These are phyloP conservation scores for Laetiporus sulphureus DNA, from an alignment of 1,284 basidiomycete species.

Conservation along the genomic window DNA sequence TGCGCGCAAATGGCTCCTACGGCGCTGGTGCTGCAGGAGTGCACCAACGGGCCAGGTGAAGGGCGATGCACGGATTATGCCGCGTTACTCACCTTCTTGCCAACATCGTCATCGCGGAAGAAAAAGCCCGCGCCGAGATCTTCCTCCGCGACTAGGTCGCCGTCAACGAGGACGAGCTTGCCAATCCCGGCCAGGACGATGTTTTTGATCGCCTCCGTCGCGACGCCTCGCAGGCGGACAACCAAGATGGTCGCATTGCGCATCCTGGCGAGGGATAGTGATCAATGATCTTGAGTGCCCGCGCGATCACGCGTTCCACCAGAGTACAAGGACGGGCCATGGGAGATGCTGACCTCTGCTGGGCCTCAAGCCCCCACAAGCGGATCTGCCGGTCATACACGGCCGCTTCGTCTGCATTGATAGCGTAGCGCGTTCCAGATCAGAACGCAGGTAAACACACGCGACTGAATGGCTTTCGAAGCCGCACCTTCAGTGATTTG, in stretches of 20 bases:
- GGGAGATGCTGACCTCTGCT: slow-evolving; percentile 67
- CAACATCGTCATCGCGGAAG: slow-evolving; percentile 89
- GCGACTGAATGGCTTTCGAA: neutral
- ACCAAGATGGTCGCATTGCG: slow-evolving; percentile 89
- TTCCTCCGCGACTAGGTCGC: slow-evolving; percentile 55
- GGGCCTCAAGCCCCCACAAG: slow-evolving; percentile 96
- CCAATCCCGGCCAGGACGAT: slow-evolving; percentile 77
- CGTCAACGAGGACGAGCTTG: slow-evolving; percentile 63
- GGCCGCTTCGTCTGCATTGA: slow-evolving; percentile 64
- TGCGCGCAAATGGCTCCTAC: too few species aligned
- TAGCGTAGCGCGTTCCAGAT: neutral
- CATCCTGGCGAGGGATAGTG: slow-evolving; percentile 54
- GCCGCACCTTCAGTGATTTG: slow-evolving; percentile 37
- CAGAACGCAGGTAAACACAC: neutral
- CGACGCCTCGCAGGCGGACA: slow-evolving; percentile 74
- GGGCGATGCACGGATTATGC: neutral
- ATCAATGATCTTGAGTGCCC: neutral
- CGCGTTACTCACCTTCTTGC: slow-evolving; percentile 65
- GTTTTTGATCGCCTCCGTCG: slow-evolving; percentile 97
- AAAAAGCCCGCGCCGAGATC: slow-evolving; percentile 94
- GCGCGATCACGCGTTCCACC: neutral
- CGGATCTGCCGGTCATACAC: slow-evolving; percentile 97
- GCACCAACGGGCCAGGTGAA: neutral
- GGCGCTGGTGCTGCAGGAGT: neutral
- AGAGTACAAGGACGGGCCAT: neutral